Percentiles rank a stretch among this genome's conserved stretches.
phyloP scores from a whole-genome alignment of 306 rosid species.

The barrel medic (Medicago truncatula) region DNA sequence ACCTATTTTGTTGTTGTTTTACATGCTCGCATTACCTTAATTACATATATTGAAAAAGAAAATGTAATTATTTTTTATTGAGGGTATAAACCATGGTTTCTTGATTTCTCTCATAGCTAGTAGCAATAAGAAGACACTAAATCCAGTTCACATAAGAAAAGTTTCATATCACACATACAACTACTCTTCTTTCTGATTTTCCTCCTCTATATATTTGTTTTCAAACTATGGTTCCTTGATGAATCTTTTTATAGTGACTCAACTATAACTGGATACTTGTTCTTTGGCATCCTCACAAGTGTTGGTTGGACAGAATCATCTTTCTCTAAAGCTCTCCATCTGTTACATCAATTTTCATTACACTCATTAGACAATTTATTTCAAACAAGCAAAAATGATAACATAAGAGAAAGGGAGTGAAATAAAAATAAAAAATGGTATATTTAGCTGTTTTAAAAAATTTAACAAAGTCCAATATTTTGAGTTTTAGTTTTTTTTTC shows the following conservation, averaged over 20 bases:
- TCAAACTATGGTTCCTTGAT: slow-evolving; percentile 11
- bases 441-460: background rate
- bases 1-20: background rate
- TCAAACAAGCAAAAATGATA: slow-evolving; percentile 2
- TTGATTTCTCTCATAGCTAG: background rate
- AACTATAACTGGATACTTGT: slow-evolving; percentile 71
- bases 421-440: background rate
- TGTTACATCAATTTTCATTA: slow-evolving; percentile 40
- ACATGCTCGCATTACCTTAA: background rate
- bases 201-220: background rate
- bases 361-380: background rate
- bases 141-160: background rate
- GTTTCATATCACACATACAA: background rate
- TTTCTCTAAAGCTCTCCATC: slow-evolving; percentile 76
- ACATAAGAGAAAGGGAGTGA: background rate
- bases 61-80: slow-evolving; percentile 28
- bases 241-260: slow-evolving; percentile 47
- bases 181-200: slow-evolving; percentile 6
- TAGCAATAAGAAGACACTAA: background rate
- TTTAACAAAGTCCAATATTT: background rate
- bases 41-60: background rate
- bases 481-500: background rate
- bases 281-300: slow-evolving; percentile 86
- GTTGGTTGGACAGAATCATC: slow-evolving; percentile 82
- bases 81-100: background rate